phyloP scores from a whole-genome alignment of 2,329 filamentous ascomycete species.

The Colletotrichum sublineola region DNA sequence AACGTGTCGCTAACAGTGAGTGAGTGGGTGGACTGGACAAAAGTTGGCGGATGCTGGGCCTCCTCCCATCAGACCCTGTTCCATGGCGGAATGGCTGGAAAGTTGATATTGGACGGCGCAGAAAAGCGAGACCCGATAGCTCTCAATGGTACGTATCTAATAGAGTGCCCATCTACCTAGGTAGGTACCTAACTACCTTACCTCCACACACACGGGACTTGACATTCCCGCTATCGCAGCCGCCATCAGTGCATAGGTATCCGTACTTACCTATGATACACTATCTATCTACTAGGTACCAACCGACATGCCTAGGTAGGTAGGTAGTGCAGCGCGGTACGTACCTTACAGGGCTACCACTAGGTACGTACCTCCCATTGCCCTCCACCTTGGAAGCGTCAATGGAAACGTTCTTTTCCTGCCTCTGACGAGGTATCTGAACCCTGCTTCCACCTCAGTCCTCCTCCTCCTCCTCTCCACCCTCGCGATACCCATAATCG shows the following conservation, averaged over 20 bases:
- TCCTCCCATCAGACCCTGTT: slow-evolving; percentile 11
- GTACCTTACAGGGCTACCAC: no score
- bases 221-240: slow-evolving; percentile 21
- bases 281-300: background rate
- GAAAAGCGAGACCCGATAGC: slow-evolving; percentile 19
- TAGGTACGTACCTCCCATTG: background rate
- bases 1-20: slow-evolving; percentile 26
- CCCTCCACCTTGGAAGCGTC: slow-evolving; percentile 27
- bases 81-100: slow-evolving; percentile 26
- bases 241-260: background rate
- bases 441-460: slow-evolving; percentile 5
- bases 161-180: background rate
- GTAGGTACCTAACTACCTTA: no score
- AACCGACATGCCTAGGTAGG: no score
- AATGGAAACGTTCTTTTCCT: slow-evolving; percentile 43
- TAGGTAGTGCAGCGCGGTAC: no score
- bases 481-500: background rate
- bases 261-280: no score
- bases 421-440: slow-evolving; percentile 35
- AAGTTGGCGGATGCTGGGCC: background rate
- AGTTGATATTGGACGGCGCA: slow-evolving; percentile 21
- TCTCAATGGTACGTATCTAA: slow-evolving; percentile 5
- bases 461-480: slow-evolving; percentile 4
- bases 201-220: slow-evolving; percentile 3
- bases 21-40: background rate